Evolutionary conservation across 805 yeast genomes (phyloP), one percentile per base, ranked within the genome.

Genomic region (Wickerhamomyces hampshirensis): DNA sequence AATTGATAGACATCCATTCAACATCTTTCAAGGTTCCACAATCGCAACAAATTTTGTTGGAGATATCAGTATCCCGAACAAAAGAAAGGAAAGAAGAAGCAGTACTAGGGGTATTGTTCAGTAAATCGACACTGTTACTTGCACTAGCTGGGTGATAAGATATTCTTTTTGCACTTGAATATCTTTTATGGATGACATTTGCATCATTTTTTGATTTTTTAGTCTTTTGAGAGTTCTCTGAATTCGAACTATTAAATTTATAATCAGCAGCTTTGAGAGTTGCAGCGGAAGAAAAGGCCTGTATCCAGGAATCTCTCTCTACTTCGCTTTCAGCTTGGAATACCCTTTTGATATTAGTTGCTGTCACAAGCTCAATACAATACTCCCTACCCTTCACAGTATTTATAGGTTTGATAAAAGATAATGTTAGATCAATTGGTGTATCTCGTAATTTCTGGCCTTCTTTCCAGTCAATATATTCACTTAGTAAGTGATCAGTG

Each of bases 1-100:
- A 59, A 50, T 84, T 88, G 40, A 86, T 66, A 0, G 96, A 84
- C 4, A 91, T 72, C 96, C 96, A 89, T 47, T 88, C 96, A 12
- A 84, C 94, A 11, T 73, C 62, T 12, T 69, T 75, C 0, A 59
- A 50, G 2, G 77, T 53, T 0, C 81, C 80, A 63, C 98, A 89
- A 51, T 89, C 98, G 11, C 85, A 84, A 60, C 98, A 89, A 2
- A 46, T 42, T 4, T 58, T 48, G 51, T 89, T 89, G 23, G 78
- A 71, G n/a, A 70, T 58, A 27, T 76, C 71, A 4, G 59, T 59
- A 1, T 46, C 39, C 31, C 43, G 41, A 5, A 63, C 64, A 23
- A 55, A 33, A 5, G 41, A 44, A 14, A 50, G 32, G 6, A 48
- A 38, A 19, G 45, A 16, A n/a, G 29, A 15, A 17, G 15, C 21